Base-by-base conservation (phyloP, 306 rosid genomes). In the Glycine soja region DNA sequence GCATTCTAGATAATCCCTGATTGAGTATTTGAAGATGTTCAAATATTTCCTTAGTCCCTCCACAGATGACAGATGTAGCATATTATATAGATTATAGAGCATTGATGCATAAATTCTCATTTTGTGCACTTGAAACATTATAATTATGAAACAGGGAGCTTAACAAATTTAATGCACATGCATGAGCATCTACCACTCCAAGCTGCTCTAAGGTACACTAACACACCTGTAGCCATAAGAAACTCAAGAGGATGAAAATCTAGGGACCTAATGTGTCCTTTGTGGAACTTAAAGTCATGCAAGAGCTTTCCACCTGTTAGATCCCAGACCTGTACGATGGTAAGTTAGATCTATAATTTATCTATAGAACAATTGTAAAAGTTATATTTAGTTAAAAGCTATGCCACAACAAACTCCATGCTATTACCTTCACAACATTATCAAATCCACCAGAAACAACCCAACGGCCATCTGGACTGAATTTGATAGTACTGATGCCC, bases 381-480 rank as follows among this genome's bases (percentile, higher is more conserved):
- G 65, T 72, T 76, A 15, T 74, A 53, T 68, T 42, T 75, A 36
- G 71, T 46, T 72, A 78, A 56, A 82, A 80, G 84, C 66, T 72
- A 78, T 69, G 48, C 69, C 40, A n/a, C 43, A 45, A 52, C 4
- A 64, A 52, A 80, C 62, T 79, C 75, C 68, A 74, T 51, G 53
- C 18, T 64, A 59, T 82, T 87, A 95, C 99, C 99, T 95, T 95
- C 63, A 95, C 98, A 58, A 83, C 91, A 80, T 88, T 90, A 81
- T 95, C 99, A 62, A 91, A 82, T 75, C 99, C 99, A 81, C 99
- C 99, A 82, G 99, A 95, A 75, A 95, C 99, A 30, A 95, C 99
- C 99, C 98, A 95, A 3, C 99, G 99, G 48, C 99, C 99, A 88
- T 95, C 99, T 19, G 99, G 99, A 67, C 92, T 89, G 87, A 95